Base-by-base conservation (phyloP, 441 rosid species). In the Croton setiger region DNA sequence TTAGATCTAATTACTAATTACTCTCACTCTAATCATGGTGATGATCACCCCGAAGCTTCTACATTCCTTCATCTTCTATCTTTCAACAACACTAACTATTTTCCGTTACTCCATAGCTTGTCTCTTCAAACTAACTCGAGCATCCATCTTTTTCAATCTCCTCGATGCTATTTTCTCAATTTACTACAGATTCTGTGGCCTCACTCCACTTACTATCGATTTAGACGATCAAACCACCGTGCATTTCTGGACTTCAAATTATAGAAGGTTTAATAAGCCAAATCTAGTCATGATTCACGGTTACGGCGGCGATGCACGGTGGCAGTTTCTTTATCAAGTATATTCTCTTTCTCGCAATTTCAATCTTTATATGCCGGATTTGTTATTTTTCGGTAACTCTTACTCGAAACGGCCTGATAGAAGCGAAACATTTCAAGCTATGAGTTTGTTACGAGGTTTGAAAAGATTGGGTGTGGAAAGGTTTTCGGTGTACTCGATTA, bases 261-360 rank as follows among this genome's bases (percentile, higher is more conserved):
- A 81, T 76, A 75, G 91, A 0, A 78, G 66, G 37, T 71, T 71
- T 68, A 27, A 71, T 4, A 75, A 65, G 17, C 86, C 81, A 0
- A 71, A 76, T 33, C 82, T 88, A 45, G 85, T 88, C 60, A 73
- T 88, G 74, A 60, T 88, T 17, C 96, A 90, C 31, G 91, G 94
- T 47, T 87, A 82, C 39, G 94, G 94, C 3, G 92, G 92, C 39
- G 78, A 80, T 64, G 79, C 94, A 0, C 75, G 76, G 67, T 84
- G 89, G 90, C 94, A 90, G 59, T 88, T 90, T 60, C 33, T 82
- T 23, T 64, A 76, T 13, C 94, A 87, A 66, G 82, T 87, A 1
- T 67, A 76, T 3, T 47, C 73, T 48, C 86, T 90, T 18, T 82
- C 93, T 3, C 57, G 58, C 13, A 73, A 76, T 31, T 90, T 88